A percentile compares a stretch with the other conserved stretches of the same genome.
These are phyloP conservation scores for Eucalyptus marginata DNA, from an alignment of 345 rosid species.

Conservation along the genomic window DNA sequence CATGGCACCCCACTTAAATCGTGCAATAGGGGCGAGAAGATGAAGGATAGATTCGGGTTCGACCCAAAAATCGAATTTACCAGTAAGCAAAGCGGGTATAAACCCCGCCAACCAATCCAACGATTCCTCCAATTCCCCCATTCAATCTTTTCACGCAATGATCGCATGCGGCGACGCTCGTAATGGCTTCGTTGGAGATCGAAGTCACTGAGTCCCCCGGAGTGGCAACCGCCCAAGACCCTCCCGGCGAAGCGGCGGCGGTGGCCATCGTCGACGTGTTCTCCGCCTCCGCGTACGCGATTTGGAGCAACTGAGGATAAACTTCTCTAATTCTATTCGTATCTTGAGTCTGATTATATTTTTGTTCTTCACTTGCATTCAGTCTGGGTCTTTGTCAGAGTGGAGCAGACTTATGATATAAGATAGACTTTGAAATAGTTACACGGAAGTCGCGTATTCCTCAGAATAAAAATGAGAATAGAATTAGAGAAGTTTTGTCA, in stretches of 20 bases:
- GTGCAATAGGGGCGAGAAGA: too few relatives aligned
- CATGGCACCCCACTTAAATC: too few relatives aligned
- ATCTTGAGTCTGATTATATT: too few relatives aligned
- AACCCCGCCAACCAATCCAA: not conserved
- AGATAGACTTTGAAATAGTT: too few relatives aligned
- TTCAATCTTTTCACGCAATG: not conserved
- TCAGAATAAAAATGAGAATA: too few relatives aligned
- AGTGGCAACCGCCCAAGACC: conserved; percentile 10
- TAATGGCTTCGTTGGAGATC: conserved; percentile 56
- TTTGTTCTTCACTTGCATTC: too few relatives aligned
- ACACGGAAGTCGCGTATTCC: too few relatives aligned
- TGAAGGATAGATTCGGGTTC: not conserved
- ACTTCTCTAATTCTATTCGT: too few relatives aligned
- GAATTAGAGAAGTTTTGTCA: too few relatives aligned
- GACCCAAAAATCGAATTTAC: not conserved
- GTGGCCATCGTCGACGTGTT: conserved; percentile 27
- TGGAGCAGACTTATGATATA: too few relatives aligned
- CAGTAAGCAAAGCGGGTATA: not conserved
- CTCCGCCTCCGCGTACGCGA: conserved; percentile 77
- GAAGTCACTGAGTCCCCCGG: conserved; percentile 30
- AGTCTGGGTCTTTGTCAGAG: too few relatives aligned
- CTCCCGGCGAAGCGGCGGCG: not conserved
- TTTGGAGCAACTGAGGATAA: conserved; percentile 34
- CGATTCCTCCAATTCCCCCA: not conserved
- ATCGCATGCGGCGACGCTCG: not conserved